These are phyloP conservation scores for Aspergillus persii DNA, from an alignment of 2,329 filamentous ascomycete species.

Conservation along the genomic window DNA sequence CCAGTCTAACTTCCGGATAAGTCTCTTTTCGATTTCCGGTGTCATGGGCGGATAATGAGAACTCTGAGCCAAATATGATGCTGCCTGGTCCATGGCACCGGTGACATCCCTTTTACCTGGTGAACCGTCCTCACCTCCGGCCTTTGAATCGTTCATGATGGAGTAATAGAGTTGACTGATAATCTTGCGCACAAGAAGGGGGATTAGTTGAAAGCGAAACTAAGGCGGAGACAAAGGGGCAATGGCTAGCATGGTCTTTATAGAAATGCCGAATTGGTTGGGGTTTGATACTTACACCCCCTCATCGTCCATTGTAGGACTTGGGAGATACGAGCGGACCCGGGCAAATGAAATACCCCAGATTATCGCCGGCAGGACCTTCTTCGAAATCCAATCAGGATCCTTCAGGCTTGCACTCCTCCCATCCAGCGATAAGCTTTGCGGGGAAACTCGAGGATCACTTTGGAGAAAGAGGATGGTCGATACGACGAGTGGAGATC, in stretches of 20 bases:
- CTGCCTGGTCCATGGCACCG: slow-evolving; percentile 24
- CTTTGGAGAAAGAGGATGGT: background rate
- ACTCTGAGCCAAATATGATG: slow-evolving; percentile 23
- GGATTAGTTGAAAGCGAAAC: too few relatives aligned
- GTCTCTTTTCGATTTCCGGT: slow-evolving; percentile 21
- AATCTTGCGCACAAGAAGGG: background rate
- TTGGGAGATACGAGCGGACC: background rate
- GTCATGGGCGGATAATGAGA: slow-evolving; percentile 20
- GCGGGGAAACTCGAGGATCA: background rate
- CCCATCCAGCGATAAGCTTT: background rate
- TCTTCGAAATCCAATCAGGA: background rate
- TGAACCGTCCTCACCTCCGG: background rate
- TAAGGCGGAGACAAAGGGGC: background rate
- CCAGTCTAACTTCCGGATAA: slow-evolving; percentile 56
- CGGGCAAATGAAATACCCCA: background rate
- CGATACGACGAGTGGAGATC: background rate
- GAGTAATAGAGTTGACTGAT: background rate
- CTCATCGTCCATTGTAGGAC: background rate
- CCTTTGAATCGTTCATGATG: background rate
- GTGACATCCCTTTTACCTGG: background rate
- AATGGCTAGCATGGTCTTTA: background rate
- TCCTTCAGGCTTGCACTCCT: background rate
- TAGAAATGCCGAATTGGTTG: background rate
- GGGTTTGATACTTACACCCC: background rate
- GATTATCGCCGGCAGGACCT: background rate